Conservation (phyloP, 2,329 filamentous ascomycete species). For the Colletotrichum karsti region DNA sequence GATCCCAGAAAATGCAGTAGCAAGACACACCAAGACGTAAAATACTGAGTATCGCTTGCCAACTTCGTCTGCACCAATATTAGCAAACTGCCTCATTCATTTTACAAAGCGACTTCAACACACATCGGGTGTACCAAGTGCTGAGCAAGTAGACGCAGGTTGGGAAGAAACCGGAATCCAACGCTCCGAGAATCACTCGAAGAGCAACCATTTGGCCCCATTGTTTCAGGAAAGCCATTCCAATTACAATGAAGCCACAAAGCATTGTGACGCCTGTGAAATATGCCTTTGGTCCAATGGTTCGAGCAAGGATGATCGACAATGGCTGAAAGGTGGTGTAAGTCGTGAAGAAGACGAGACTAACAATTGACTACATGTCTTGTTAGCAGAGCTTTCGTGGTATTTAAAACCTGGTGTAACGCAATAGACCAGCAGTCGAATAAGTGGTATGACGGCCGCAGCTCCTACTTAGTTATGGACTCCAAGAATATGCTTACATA, state of each 20-base stretch:
- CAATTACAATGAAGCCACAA: conserved; percentile 35
- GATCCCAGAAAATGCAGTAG: conserved; percentile 34
- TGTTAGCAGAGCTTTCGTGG: not conserved
- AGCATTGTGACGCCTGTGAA: conserved; percentile 31
- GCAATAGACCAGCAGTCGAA: no score
- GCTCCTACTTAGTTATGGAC: not conserved
- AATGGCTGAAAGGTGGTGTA: conserved; percentile 34
- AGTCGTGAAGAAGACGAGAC: conserved; percentile 33
- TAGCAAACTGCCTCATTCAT: no score
- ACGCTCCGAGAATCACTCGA: conserved; percentile 30
- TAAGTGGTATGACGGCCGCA: no score
- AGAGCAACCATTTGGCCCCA: conserved; percentile 26
- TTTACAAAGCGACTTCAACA: not conserved
- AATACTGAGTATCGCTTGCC: conserved; percentile 59
- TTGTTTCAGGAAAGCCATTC: conserved; percentile 33
- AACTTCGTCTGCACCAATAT: conserved; percentile 55
- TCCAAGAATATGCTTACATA: conserved; percentile 14
- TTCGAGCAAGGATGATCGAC: conserved; percentile 31
- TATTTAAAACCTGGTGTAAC: no score
- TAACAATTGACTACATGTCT: conserved; percentile 23
- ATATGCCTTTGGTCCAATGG: conserved; percentile 33
- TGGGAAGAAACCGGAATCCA: conserved; percentile 52
- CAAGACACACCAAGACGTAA: conserved; percentile 37
- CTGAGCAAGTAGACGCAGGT: conserved; percentile 65
- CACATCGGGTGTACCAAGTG: conserved; percentile 71